These are phyloP conservation scores for Kernera saxatilis DNA, from an alignment of 345 rosid genomes.

Conservation along the genomic window DNA sequence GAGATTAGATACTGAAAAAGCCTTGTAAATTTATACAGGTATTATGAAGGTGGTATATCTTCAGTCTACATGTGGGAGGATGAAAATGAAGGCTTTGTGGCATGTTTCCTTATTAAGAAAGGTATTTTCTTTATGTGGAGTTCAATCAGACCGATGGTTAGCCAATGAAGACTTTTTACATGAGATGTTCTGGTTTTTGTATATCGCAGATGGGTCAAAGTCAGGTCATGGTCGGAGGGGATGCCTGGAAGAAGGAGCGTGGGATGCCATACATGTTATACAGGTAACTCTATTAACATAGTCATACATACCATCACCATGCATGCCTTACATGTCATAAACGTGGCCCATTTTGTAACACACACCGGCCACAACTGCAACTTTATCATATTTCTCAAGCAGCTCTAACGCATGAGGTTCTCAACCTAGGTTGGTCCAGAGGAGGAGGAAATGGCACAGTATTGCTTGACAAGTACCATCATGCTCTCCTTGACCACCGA, in stretches of 20 bases:
- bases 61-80: slow-evolving; percentile 98
- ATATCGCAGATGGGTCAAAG: slow-evolving; percentile 75
- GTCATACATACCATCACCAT: neutral
- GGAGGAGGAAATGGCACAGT: slow-evolving; percentile 70
- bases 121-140: slow-evolving; percentile 39
- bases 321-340: neutral
- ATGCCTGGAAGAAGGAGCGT: slow-evolving; percentile 90
- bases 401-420: neutral
- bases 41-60: slow-evolving; percentile 97
- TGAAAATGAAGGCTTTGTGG: slow-evolving; percentile 86
- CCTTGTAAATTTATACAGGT: slow-evolving; percentile 38
- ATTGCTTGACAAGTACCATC: slow-evolving; percentile 93
- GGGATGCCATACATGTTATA: slow-evolving; percentile 98
- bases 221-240: slow-evolving; percentile 92
- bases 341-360: neutral
- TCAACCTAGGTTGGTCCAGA: slow-evolving; percentile 76
- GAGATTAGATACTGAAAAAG: neutral
- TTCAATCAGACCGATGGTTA: neutral
- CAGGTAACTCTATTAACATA: slow-evolving; percentile 44
- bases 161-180: neutral
- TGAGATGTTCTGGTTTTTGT: slow-evolving; percentile 9
- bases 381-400: neutral
- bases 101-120: slow-evolving; percentile 91
- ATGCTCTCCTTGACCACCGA: slow-evolving; percentile 94
- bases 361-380: neutral